Evolutionary conservation across 2,329 filamentous ascomycete genomes (phyloP), one percentile per base, ranked within the genome.

Genomic region (Lachnum nothofagi): DNA sequence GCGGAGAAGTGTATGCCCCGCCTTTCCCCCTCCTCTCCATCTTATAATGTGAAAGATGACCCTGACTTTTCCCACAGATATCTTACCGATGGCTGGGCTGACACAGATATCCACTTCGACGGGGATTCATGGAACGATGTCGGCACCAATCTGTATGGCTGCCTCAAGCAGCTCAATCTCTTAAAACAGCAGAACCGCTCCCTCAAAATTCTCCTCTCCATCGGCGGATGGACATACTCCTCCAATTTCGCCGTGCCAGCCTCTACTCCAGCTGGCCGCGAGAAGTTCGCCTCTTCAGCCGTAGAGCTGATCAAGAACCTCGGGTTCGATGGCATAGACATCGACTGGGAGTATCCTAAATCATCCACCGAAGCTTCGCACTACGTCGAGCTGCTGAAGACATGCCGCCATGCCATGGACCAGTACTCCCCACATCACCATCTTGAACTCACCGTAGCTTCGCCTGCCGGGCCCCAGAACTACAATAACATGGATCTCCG

Each of bases 161-260:
- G 87, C 65, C 68, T 93, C 55, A 95, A 95, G 72, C 89, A 95
- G 70, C 78, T 95, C 29, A 88, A 87, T 66, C 74, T 95, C 1
- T 78, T 91, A 39, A 96, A 96, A 73, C 80, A 81, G 56, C 74
- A 77, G 53, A 87, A 95, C 67, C 84, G 89, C 41, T 83, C 91
- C 58, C 75, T 96, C 53, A 95, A 95, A 67, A 74, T 93, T 3
- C 76, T 96, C 10, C 78, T 96, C 4, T 90, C 85, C 46, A 88
- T 96, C 53, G 91, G 91, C 53, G 91, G 91, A 43, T 96, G 90
- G 90, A 95, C 90, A 0, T 95, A 95, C 67, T 88, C 85, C 54
- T 73, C 79, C 66, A 93, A 95, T 70, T 94, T 96, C 68, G 77
- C 79, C n/a, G 71, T 70, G 23, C 86, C 89, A 0, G 85, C 85